Percentiles rank a stretch among this genome's conserved stretches.
phyloP scores from a whole-genome alignment of 371 early-diverging fungal species.

The Rhizopus arrhizus region DNA sequence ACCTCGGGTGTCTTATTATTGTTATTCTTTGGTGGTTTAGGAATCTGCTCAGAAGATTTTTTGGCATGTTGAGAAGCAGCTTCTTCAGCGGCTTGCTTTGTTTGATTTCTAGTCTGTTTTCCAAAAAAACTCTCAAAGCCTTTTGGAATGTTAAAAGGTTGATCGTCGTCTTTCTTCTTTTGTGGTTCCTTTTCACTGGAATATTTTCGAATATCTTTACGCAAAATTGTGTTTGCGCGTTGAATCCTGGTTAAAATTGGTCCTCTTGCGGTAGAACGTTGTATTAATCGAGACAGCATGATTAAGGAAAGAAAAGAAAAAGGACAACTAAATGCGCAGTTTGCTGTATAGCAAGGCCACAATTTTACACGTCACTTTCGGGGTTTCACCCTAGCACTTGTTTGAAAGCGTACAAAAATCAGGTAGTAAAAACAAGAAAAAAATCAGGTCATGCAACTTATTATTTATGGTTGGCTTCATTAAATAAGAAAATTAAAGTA shows the following conservation, averaged over 20 bases:
- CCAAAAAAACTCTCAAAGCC: conserved; percentile 53
- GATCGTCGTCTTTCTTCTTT: conserved; percentile 25
- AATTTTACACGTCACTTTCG: conserved; percentile 19
- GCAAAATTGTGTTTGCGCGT: conserved; percentile 15
- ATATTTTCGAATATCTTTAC: conserved; percentile 28
- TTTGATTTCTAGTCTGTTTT: conserved; percentile 27
- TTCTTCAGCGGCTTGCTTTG: conserved; percentile 28
- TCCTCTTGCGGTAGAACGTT: conserved; percentile 8
- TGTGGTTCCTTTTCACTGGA: conserved; percentile 30
- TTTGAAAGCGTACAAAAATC: neutral
- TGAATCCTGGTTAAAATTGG: conserved; percentile 1
- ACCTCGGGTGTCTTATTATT: conserved; percentile 25
- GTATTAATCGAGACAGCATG: conserved; percentile 29
- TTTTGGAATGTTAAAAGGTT: conserved; percentile 41
- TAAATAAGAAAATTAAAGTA: neutral
- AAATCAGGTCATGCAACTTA: conserved; percentile 9
- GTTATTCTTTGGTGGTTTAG: conserved; percentile 30
- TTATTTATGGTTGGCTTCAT: neutral
- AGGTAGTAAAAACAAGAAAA: neutral
- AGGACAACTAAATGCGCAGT: conserved; percentile 6
- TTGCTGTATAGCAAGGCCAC: neutral
- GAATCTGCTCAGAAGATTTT: conserved; percentile 30
- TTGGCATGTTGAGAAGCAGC: conserved; percentile 29
- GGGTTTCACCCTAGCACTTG: conserved; percentile 14
- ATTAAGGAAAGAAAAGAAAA: conserved; percentile 2